Conservation (phyloP, 768 basidiomycete species). For the Lentinula guzmanii region DNA sequence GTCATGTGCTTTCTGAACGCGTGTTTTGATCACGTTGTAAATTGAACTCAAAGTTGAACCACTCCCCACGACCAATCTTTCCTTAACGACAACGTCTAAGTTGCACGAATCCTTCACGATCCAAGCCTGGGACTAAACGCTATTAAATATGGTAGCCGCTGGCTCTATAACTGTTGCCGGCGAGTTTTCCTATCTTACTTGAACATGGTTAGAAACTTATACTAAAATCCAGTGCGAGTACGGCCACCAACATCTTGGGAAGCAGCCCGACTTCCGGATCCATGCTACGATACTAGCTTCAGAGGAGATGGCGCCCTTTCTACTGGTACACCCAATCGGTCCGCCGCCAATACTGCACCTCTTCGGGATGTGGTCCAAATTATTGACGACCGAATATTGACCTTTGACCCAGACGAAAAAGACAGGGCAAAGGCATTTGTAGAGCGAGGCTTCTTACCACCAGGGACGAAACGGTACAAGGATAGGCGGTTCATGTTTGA, state of each 20-base stretch:
- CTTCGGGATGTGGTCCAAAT: constrained; percentile 80
- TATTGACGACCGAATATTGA: constrained; percentile 90
- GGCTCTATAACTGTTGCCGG: constrained; percentile 88
- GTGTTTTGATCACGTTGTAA: constrained; percentile 12
- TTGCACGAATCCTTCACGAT: neutral
- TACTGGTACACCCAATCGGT: constrained; percentile 40
- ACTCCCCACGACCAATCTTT: constrained; percentile 6
- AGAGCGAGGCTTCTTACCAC: constrained; percentile 79
- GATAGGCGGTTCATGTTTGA: constrained; percentile 98
- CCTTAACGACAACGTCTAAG: neutral
- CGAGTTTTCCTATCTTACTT: constrained; percentile 23
- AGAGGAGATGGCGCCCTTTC: constrained; percentile 86
- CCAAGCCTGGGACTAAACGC: neutral
- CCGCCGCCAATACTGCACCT: constrained; percentile 44
- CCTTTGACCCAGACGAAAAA: constrained; percentile 93
- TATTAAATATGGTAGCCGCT: constrained; percentile 60
- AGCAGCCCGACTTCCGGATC: constrained; percentile 76
- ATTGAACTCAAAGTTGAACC: neutral
- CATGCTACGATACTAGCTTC: constrained; percentile 61
- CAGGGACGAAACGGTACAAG: constrained; percentile 90
- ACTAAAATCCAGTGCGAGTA: constrained; percentile 64
- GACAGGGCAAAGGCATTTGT: constrained; percentile 75
- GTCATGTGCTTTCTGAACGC: constrained; percentile 18
- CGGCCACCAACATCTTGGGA: constrained; percentile 85
- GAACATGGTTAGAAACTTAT: neutral